Evolutionary conservation across 768 basidiomycete genomes (phyloP), one percentile per base, ranked within the genome.

Genomic region (Amanita molliuscula): DNA sequence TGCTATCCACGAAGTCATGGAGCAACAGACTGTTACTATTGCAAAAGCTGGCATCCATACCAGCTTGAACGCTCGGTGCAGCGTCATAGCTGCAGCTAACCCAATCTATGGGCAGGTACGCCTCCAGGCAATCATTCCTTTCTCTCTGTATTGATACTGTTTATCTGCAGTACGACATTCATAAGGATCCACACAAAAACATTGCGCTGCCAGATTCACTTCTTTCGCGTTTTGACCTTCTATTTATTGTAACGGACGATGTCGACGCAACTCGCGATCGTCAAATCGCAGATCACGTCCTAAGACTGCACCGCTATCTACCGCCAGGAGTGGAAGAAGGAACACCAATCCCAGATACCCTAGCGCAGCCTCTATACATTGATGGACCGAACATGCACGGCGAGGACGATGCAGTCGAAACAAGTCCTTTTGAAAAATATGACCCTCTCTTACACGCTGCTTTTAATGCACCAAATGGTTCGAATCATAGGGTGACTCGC

Each of bases 1-100:
- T 16, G 95, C 96, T 29, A 99, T 99, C 59, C 96, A 99, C 69
- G 96, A 99, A 79, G 96, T 98, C 62, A 99, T 99, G 96, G 96
- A 98, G 64, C 95, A 97, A 65, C 96, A 99, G 63, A 99, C 96
- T 0, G 95, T 99, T 42, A 98, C 96, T 7, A 99, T 99, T 56
- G 96, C 96, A 43, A 99, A 99, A 61, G 96, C 96, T 10, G 96
- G 96, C 51, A 99, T 99, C 56, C 96, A 98, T 62, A 99, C 96
- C 0, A 93, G 88, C 63, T 75, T 99, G 59, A 99, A 99, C 65
- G 96, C 96, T 4, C 80, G 96, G 36, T 98, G 96, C 64, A 95
- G 91, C 57, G 96, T 99, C 41, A 82, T 99, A 44, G 96, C 96
- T 18, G 96, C 96, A 31, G 96, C 96, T 29, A 99, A 98, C 65